A percentile compares a stretch with the other conserved stretches of the same genome.
phyloP scores from a whole-genome alignment of 768 basidiomycete species.

The Boletus sp. region DNA sequence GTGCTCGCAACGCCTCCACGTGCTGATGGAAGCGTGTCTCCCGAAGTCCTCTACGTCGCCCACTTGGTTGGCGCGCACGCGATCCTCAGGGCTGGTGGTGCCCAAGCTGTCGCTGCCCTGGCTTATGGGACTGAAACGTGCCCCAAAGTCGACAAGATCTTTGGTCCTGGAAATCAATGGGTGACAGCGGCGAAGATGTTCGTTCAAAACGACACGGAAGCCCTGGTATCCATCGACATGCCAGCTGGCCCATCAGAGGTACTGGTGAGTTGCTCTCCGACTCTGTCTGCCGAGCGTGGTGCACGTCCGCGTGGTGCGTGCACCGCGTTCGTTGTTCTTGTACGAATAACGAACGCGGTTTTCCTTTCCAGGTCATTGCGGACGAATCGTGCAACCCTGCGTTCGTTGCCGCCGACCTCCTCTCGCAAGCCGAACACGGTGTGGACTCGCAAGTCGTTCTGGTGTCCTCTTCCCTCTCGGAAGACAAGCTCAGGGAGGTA shows the following conservation, averaged over 20 bases:
- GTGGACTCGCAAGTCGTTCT: slow-evolving; percentile 98
- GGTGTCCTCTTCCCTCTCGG: slow-evolving; percentile 70
- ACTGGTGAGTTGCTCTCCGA: slow-evolving; percentile 52
- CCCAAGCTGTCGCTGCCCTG: slow-evolving; percentile 93
- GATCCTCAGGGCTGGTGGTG: slow-evolving; percentile 93
- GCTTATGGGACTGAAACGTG: slow-evolving; percentile 95
- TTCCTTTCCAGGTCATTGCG: slow-evolving; percentile 74
- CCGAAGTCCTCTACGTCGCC: slow-evolving; percentile 97
- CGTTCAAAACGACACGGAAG: slow-evolving; percentile 97
- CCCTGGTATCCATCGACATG: slow-evolving; percentile 97
- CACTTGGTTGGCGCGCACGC: slow-evolving; percentile 86
- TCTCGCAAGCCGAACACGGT: slow-evolving; percentile 98
- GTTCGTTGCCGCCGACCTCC: slow-evolving; percentile 93
- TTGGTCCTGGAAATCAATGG: slow-evolving; percentile 99
- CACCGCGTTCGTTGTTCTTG: slow-evolving; percentile 41
- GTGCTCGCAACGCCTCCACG: slow-evolving; percentile 97
- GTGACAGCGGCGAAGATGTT: slow-evolving; percentile 99
- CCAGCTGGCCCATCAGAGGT: slow-evolving; percentile 98
- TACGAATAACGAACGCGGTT: slow-evolving; percentile 32
- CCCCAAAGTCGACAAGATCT: slow-evolving; percentile 98
- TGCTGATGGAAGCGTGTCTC: slow-evolving; percentile 87
- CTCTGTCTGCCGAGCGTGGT: slow-evolving; percentile 57
- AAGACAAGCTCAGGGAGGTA: slow-evolving; percentile 63
- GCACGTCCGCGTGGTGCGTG: slow-evolving; percentile 53
- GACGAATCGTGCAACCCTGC: slow-evolving; percentile 83